Base-by-base conservation (phyloP, 2,329 filamentous ascomycete species). In the Colletotrichum spinosum region DNA sequence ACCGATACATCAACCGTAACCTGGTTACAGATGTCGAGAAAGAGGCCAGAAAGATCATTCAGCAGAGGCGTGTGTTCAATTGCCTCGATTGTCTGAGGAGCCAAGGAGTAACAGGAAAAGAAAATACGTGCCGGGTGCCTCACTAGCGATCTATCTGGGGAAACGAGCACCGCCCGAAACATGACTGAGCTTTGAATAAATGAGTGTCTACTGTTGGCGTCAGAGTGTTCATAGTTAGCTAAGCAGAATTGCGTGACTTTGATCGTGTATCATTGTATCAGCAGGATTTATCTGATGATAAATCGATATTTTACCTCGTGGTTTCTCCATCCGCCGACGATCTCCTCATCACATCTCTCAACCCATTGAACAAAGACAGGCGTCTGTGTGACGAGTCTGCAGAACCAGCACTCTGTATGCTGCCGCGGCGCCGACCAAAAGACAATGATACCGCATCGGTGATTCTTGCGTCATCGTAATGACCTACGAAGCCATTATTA, bases 61-160 rank as follows among this genome's bases (percentile, higher is more conserved):
- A 67, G 33, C 48, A 62, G 34, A 38, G 60, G 35, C 38, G 51
- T 8, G 55, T 53, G 17, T 68, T 69, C 13, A 67, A 67, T 13
- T 69, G 67, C 39, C 67, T 68, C 7, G 63, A 68, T 41, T 69
- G 68, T 46, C 25, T 69, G 34, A 67, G 65, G 49, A 60, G 49
- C 12, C 15, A 55, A 0, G 68, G 55, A 3, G 4, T 25, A 2
- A 49, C 52, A n/a, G 48, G 46, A 6, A 49, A 49, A 12, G 15
- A 48, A 6, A 17, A 25, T 6, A 15, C 17, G 48, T 66, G 63
- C 8, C 44, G 52, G 6, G 42, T 57, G 10, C 41, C 33, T 38
- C 58, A 62, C 34, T 62, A 25, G 25, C 3, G 25, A 25, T 25
- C 4, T 25, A 25, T 17, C 3, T 58, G 44, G 46, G 12, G 8